These are phyloP conservation scores for Xylaria polymorpha DNA, from an alignment of 2,329 filamentous ascomycete genomes.

Conservation along the genomic window DNA sequence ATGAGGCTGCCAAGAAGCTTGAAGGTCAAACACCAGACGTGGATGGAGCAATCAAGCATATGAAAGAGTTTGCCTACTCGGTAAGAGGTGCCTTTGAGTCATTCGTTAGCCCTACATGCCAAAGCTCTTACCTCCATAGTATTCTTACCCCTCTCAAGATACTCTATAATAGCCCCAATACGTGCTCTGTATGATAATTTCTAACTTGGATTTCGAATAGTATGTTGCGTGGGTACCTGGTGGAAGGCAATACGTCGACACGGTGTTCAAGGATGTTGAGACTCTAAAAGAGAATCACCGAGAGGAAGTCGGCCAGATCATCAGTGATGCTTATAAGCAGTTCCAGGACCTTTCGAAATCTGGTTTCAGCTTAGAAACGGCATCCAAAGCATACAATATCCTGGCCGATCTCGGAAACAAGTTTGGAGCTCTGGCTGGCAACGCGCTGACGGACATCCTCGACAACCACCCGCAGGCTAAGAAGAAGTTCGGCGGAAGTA, in stretches of 20 bases:
- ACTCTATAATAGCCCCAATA: neutral
- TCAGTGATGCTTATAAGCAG: conserved; percentile 74
- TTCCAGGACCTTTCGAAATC: conserved; percentile 70
- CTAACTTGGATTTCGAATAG: neutral
- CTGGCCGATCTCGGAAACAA: conserved; percentile 70
- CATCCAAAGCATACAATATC: conserved; percentile 69
- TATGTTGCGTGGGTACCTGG: conserved; percentile 80
- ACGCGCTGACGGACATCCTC: conserved; percentile 72
- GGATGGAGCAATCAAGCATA: conserved; percentile 73
- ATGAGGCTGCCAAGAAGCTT: conserved; percentile 69
- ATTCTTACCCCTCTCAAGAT: neutral
- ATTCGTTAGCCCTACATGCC: neutral
- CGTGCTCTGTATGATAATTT: neutral
- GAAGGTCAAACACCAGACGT: conserved; percentile 72
- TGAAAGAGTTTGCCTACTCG: conserved; percentile 73
- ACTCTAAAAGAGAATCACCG: conserved; percentile 73
- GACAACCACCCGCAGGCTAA: conserved; percentile 80
- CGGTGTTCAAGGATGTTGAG: conserved; percentile 77
- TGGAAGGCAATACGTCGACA: conserved; percentile 74
- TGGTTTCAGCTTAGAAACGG: conserved; percentile 71
- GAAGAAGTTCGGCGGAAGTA: conserved; percentile 75
- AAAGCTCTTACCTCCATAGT: neutral
- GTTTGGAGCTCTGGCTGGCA: conserved; percentile 70
- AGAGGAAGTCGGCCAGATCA: conserved; percentile 75
- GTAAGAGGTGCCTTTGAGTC: neutral